These are phyloP conservation scores for Aspergillus sp. DNA, from an alignment of 2,329 filamentous ascomycete species.

Conservation along the genomic window DNA sequence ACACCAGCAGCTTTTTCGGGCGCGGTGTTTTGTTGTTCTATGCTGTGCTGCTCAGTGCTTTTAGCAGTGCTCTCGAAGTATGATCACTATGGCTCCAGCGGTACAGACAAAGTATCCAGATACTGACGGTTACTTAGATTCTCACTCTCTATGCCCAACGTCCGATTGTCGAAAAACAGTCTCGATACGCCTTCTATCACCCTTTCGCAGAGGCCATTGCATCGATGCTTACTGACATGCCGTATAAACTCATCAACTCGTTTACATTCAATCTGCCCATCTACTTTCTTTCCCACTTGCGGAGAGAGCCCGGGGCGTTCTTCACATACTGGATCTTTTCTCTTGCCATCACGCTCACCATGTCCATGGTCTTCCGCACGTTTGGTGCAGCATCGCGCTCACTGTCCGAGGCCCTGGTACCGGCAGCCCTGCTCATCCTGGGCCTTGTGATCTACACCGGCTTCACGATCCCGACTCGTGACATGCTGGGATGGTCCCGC, in stretches of 20 bases:
- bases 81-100: not conserved
- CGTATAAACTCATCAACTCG: slow-evolving; percentile 72
- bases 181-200: slow-evolving; percentile 83
- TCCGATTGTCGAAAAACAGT: slow-evolving; percentile 87
- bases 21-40: slow-evolving; percentile 84
- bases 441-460: slow-evolving; percentile 47
- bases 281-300: slow-evolving; percentile 85
- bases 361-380: slow-evolving; percentile 84
- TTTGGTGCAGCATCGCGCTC: slow-evolving; percentile 66
- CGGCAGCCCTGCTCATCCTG: slow-evolving; percentile 47
- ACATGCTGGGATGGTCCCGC: slow-evolving; percentile 75
- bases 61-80: slow-evolving; percentile 73
- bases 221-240: slow-evolving; percentile 82
- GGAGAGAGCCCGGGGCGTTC: slow-evolving; percentile 71
- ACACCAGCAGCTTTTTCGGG: slow-evolving; percentile 72
- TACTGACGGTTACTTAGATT: slow-evolving; percentile 54
- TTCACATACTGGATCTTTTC: slow-evolving; percentile 82
- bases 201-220: slow-evolving; percentile 82
- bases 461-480: slow-evolving; percentile 36
- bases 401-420: slow-evolving; percentile 54
- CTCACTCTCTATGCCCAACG: slow-evolving; percentile 83
- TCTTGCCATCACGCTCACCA: slow-evolving; percentile 69
- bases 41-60: slow-evolving; percentile 81
- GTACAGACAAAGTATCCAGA: not conserved
- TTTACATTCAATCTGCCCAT: slow-evolving; percentile 76